Evolutionary conservation across 1,284 basidiomycete species (phyloP), one percentile per base, ranked within the genome.

Genomic region (Malassezia brasiliensis): DNA sequence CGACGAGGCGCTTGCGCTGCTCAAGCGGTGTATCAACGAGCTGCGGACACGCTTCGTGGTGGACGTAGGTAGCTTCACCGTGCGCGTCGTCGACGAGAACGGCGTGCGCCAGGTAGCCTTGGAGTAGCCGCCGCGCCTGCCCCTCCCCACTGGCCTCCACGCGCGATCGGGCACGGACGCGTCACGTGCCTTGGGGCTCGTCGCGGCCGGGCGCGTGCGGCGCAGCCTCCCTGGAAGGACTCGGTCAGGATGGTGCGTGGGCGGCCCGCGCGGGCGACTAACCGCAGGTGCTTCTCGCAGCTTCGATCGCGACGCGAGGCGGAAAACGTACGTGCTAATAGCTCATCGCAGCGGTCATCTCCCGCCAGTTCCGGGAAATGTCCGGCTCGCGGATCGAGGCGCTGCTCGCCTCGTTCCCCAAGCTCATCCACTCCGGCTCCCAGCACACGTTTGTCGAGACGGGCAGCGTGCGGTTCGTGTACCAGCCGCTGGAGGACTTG

Each of bases 401-500:
- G 39, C 84, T 98, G 32, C 85, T 98, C 41, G 86, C 91, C 9
- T 91, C 91, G 6, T 99, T 98, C 80, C 90, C 93, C 10, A 96
- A 96, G 77, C 84, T 96, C 66, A 93, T 99, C 66, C 90, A 89
- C n/a, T 83, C 85, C 59, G 90, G 90, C 70, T 90, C 88, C 15
- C 93, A 98, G 77, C 94, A 98, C 77, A 99, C 94, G 9, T 90
- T 90, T 12, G 86, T 74, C 57, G 72, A 74, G 59, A 73, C 72
- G 20, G 72, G 73, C 28, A 56, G 62, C 11, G 70, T 73, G 38
- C 88, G 94, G 66, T 99, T 91, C 75, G 93, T 99, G 66, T 99
- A 96, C 77, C 90, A 96, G 72, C 93, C 93, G 0, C 82, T 99
- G 47, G 94, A 98, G 76, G 93, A 99, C 74, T 83, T 98, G 47